These are phyloP conservation scores for Penicillium paneum DNA, from an alignment of 2,329 filamentous ascomycete genomes.

Conservation along the genomic window DNA sequence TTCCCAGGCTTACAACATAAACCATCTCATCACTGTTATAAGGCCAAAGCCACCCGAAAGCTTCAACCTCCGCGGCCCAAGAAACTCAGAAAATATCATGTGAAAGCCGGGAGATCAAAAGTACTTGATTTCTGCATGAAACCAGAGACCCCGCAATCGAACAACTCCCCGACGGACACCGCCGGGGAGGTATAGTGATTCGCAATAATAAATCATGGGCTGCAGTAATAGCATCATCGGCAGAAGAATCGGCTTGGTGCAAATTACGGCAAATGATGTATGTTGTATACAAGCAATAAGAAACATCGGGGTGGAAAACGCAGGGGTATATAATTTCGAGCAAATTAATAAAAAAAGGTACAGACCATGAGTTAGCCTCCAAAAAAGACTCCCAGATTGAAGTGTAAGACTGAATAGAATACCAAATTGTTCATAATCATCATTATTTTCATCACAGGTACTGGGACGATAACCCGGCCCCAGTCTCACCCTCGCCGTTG, in stretches of 20 bases:
- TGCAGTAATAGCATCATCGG: neutral
- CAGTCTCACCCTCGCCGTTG: constrained; percentile 20
- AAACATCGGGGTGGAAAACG: constrained; percentile 13
- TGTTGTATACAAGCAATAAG: neutral
- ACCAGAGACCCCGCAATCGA: constrained; percentile 7
- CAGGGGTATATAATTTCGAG: constrained; percentile 21
- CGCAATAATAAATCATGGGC: neutral
- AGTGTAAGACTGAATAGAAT: neutral
- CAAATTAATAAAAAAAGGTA: neutral
- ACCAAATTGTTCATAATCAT: neutral
- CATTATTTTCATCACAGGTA: constrained; percentile 20
- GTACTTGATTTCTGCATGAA: neutral
- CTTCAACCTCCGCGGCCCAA: constrained; percentile 3
- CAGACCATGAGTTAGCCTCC: neutral
- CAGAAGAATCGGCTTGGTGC: neutral
- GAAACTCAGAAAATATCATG: neutral
- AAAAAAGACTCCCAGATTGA: neutral
- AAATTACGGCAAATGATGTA: neutral
- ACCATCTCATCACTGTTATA: neutral
- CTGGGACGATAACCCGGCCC: constrained; percentile 26
- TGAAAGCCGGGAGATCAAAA: neutral
- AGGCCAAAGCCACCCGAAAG: constrained; percentile 8
- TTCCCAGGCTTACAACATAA: neutral
- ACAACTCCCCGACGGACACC: constrained; percentile 20
- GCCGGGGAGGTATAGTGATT: neutral